Conservation (phyloP, 2,329 filamentous ascomycete genomes). For the Magnaporthiopsis poae region DNA sequence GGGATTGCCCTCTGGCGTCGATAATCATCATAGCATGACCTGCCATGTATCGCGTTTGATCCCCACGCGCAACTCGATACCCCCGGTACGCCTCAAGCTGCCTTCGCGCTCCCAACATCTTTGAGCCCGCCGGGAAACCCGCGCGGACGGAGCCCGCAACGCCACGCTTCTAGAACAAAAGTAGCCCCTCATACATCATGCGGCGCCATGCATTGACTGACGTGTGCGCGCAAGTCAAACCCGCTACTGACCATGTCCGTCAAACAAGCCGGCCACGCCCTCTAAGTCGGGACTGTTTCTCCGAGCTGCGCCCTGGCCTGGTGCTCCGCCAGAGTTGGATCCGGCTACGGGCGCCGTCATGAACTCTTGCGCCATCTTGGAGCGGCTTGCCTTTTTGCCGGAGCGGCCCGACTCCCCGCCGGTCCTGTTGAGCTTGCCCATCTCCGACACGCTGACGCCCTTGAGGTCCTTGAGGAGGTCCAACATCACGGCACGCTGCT, state of each 20-base stretch:
- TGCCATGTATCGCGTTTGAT: background rate
- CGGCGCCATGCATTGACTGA: background rate
- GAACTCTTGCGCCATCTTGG: slow-evolving; percentile 57
- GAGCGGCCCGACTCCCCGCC: slow-evolving; percentile 19
- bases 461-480: slow-evolving; percentile 78
- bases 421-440: slow-evolving; percentile 66
- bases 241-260: slow-evolving; percentile 9
- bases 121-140: background rate
- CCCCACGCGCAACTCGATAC: background rate
- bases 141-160: background rate
- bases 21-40: background rate
- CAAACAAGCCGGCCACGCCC: slow-evolving; percentile 44
- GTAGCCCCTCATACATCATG: background rate
- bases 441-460: slow-evolving; percentile 85
- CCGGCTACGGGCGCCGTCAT: slow-evolving; percentile 38
- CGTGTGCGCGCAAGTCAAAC: too few species aligned
- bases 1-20: background rate
- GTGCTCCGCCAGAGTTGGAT: slow-evolving; percentile 12
- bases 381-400: slow-evolving; percentile 35
- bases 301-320: slow-evolving; percentile 17
- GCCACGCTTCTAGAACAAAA: background rate
- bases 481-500: slow-evolving; percentile 71
- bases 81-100: background rate
- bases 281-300: slow-evolving; percentile 41
- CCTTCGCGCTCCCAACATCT: background rate